phyloP scores from a whole-genome alignment of 1,284 basidiomycete species.

The Trichosporon coremiiforme region DNA sequence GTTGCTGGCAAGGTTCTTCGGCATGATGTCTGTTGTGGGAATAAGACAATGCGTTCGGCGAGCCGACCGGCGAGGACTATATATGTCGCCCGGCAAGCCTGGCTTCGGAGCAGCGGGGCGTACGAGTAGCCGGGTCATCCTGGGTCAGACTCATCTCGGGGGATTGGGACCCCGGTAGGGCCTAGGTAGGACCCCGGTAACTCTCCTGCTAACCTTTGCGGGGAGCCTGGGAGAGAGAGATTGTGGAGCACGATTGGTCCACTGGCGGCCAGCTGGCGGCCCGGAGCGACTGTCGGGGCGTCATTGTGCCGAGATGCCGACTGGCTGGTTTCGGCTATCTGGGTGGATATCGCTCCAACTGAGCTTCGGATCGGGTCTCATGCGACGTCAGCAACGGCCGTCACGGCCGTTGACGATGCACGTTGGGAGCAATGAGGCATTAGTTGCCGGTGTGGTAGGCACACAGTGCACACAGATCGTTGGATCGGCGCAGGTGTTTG shows the following conservation, averaged over 20 bases:
- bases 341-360: not conserved
- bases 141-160: not conserved
- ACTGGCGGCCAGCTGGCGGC: not conserved
- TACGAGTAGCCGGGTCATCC: not conserved
- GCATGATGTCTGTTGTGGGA: slow-evolving; percentile 22
- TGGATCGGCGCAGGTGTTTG: not conserved
- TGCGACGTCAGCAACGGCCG: no score
- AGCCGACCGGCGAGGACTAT: not conserved
- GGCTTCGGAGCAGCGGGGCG: no score
- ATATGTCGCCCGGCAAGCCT: not conserved
- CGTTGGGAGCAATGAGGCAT: not conserved
- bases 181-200: no score
- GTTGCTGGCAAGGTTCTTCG: slow-evolving; percentile 16
- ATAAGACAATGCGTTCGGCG: not conserved
- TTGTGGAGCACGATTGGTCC: not conserved
- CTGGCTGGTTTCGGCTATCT: not conserved
- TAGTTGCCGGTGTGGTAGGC: not conserved
- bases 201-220: not conserved
- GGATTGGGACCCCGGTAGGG: not conserved
- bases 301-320: slow-evolving; percentile 15
- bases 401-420: no score
- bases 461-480: not conserved
- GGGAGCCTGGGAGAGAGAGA: no score
- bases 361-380: not conserved
- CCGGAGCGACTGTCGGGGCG: not conserved